Base-by-base conservation (phyloP, 148 eudicot genomes). In the Spergularia marina region DNA sequence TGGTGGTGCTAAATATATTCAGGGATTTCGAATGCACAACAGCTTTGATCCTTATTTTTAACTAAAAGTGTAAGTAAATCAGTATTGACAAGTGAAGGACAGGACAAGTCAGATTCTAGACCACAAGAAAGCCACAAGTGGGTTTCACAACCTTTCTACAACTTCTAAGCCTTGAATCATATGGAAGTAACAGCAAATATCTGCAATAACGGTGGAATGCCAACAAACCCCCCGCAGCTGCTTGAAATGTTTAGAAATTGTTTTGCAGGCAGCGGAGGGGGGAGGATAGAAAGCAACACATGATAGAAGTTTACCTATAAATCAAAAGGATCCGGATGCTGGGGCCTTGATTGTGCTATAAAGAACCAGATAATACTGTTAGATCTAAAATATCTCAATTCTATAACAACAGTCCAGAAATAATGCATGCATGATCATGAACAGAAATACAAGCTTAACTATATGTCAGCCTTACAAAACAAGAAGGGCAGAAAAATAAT, bases 331-430 rank as follows among this genome's bases (percentile, higher is more conserved):
- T 84, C 56, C 97, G 86, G 73, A 86, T 75, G 77, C 80, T 86
- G 71, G 89, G 76, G 73, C 91, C 97, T 73, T 90, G 52, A 79
- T 84, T 90, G 74, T 92, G 91, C 97, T 92, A 75, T 88, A 89
- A 68, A 80, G 51, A 64, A 73, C 7, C 75, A 60, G 53, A 76
- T 14, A 82, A 66, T 41, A 63, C 23, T 17, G 49, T 84, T 72
- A 83, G 85, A 53, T 65, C 53, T 16, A 14, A 39, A 30, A 30
- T 36, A 18, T 39, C 41, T 14, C 39, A 12, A 69, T 10, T 23
- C 64, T 68, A 60, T 17, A 16, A 74, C 15, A 10, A 30, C 13
- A 73, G 25, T 47, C 72, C 49, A 54, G 7, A 23, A 36, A 65
- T 66, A 65, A 54, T 36, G 60, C 17, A 55, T 8, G 12, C 68